Evolutionary conservation across 208 protist species (phyloP).

Genomic region (Crithidia fasciculata): DNA sequence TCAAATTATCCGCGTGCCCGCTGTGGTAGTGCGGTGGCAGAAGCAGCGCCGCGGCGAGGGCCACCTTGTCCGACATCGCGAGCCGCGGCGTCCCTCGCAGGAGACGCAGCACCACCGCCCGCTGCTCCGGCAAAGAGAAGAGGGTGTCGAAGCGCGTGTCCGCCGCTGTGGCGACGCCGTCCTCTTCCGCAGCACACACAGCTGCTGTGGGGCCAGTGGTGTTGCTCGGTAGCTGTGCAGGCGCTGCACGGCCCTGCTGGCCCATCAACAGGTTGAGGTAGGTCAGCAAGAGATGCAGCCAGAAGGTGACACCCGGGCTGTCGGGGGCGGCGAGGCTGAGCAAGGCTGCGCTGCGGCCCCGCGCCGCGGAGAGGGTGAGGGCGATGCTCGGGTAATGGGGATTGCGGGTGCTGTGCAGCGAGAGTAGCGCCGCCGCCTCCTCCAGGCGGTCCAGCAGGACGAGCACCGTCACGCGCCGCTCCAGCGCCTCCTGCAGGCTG

Average conservation of each 20-base stretch:
- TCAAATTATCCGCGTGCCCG: conserved; percentile 38
- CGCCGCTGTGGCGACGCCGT: background rate
- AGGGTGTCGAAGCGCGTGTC: conserved; percentile 15
- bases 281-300: conserved; percentile 61
- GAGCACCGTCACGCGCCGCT: conserved; percentile 78
- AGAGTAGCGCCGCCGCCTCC: conserved; percentile 65
- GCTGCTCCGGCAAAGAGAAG: conserved; percentile 33
- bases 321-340: conserved; percentile 17
- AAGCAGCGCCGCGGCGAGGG: conserved; percentile 53
- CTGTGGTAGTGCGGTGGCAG: conserved; percentile 47
- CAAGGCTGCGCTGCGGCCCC: conserved; percentile 12
- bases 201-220: no score
- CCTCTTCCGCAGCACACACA: background rate
- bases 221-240: no score
- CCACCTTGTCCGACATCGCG: conserved; percentile 61
- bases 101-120: conserved; percentile 35
- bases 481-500: conserved; percentile 72
- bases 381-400: conserved; percentile 68
- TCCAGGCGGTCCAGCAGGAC: conserved; percentile 53
- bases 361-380: conserved; percentile 55
- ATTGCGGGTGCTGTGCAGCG: conserved; percentile 47
- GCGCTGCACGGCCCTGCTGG: background rate
- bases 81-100: conserved; percentile 44
- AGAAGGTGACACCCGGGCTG: conserved; percentile 52
- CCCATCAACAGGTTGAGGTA: conserved; percentile 42